Base-by-base conservation (phyloP, 306 rosid genomes). In the Inga leiocalycina region DNA sequence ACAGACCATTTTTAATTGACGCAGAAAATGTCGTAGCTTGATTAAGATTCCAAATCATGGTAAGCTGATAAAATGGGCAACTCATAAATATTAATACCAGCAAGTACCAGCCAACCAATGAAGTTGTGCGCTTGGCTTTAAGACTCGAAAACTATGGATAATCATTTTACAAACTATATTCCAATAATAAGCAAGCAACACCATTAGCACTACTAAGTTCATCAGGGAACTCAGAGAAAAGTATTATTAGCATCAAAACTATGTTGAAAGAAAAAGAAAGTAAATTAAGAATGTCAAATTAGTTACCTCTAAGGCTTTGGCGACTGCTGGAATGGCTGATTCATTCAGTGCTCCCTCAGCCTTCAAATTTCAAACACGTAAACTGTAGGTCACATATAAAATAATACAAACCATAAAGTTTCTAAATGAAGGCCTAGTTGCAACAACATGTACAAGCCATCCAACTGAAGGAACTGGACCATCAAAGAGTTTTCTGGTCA, bases 331-430 rank as follows among this genome's bases (percentile, higher is more conserved):
- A 76, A 92, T 72, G 76, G 87, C 86, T 15, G 88, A 32, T 44
- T 90, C 96, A 71, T 73, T 88, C 90, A 90, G 79, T 15, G 92
- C 57, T 80, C 96, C 96, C 85, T 92, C 96, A n/a, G 96, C 96
- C 96, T 92, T 59, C 74, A 82, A 16, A 84, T 64, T 73, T 34
- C 30, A 67, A 82, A 30, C 79, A 84, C 24, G 70, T 15, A 82
- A 15, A 59, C 52, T 2, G 30, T 81, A n/a, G 20, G 45, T 80
- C 12, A 77, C 41, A 71, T 41, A 51, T 6, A 67, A 78, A 77
- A 37, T 46, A 57, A 64, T 43, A 24, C 2, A 22, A 71, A 78
- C 22, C 34, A 56, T 71, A 0, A 37, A 19, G 51, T 37, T 56
- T 76, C n/a, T 57, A 57, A 4, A 20, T 3, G 52, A 59, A 57